phyloP scores from a whole-genome alignment of 768 basidiomycete genomes.

The Trametes villosa region DNA sequence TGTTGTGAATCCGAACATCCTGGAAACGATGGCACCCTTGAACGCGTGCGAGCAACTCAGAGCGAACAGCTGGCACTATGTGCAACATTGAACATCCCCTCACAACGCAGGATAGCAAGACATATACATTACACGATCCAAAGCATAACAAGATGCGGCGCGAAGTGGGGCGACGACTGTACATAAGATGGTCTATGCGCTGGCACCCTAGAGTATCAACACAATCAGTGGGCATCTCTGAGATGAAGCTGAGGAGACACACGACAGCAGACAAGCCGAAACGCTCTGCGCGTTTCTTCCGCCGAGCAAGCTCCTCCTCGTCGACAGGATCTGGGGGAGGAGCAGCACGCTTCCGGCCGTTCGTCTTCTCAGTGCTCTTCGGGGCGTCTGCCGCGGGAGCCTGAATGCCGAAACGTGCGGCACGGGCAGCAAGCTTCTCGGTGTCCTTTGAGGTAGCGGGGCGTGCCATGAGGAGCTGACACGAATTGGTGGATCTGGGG shows the following conservation, averaged over 20 bases:
- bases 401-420: constrained; percentile 55
- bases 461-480: not conserved
- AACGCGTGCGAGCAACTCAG: no score
- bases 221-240: not conserved
- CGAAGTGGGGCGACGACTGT: not conserved
- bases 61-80: not conserved
- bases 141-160: not conserved
- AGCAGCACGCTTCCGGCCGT: constrained; percentile 37
- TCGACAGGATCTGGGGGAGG: constrained; percentile 48
- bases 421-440: constrained; percentile 55
- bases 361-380: constrained; percentile 16
- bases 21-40: no score
- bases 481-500: not conserved
- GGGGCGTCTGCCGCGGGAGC: not conserved
- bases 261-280: constrained; percentile 47
- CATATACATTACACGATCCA: constrained; percentile 4
- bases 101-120: not conserved
- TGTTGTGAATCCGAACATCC: not conserved
- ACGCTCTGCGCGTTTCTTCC: constrained; percentile 66
- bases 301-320: constrained; percentile 58
- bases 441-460: constrained; percentile 44
- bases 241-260: not conserved
- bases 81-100: not conserved
- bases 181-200: not conserved
- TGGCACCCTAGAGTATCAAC: constrained; percentile 2